phyloP scores from a whole-genome alignment of 2,329 filamentous ascomycete genomes.

The Diaporthe sp. region DNA sequence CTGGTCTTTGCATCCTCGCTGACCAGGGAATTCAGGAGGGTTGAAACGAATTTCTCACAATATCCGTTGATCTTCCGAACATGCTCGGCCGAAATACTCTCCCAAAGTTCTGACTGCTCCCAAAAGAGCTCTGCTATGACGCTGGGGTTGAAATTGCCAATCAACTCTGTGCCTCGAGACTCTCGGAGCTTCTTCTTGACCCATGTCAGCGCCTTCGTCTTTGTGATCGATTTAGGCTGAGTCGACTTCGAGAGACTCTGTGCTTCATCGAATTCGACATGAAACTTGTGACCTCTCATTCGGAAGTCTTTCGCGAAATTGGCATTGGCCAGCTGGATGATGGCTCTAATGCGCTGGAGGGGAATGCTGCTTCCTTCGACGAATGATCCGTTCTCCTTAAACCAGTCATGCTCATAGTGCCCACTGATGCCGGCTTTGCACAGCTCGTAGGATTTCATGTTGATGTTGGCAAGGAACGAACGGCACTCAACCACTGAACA shows the following conservation, averaged over 20 bases:
- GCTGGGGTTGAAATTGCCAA: conserved; percentile 11
- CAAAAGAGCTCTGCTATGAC: conserved; percentile 27
- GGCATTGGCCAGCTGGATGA: neutral
- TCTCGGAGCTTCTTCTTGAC: neutral
- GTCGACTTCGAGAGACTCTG: neutral
- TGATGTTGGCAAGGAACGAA: neutral
- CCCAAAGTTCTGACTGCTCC: conserved; percentile 33
- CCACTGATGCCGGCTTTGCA: conserved; percentile 15
- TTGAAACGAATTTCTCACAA: neutral
- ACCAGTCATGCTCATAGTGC: conserved; percentile 15
- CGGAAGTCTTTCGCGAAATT: neutral
- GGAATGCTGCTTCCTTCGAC: neutral
- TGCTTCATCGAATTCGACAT: neutral
- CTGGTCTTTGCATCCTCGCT: neutral
- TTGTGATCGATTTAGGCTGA: neutral
- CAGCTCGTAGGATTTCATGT: conserved; percentile 15
- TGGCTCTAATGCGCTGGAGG: neutral
- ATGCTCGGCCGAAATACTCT: neutral
- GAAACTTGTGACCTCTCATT: neutral
- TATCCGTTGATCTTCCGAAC: neutral
- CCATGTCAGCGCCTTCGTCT: neutral
- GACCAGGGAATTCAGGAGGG: neutral
- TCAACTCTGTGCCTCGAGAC: conserved; percentile 16
- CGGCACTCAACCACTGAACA: neutral
- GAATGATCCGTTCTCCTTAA: neutral